Percentiles rank a stretch among this genome's conserved stretches.
Evolutionary conservation across 192 early-diverging fungal species (phyloP).

Genomic region (Geosiphon pyriformis): DNA sequence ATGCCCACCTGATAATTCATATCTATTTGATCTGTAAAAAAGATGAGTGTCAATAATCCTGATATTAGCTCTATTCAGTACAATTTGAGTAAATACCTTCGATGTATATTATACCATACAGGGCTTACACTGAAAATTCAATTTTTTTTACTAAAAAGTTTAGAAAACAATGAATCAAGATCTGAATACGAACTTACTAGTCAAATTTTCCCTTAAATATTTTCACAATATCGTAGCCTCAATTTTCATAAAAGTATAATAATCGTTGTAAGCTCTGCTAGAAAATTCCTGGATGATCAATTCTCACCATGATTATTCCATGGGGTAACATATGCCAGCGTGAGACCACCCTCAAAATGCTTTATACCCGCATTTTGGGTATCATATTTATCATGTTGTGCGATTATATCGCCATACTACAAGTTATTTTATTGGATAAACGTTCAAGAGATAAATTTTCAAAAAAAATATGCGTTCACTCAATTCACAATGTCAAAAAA

Average conservation of each 20-base stretch:
- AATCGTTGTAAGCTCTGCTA: neutral
- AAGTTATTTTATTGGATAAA: neutral
- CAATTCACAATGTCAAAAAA: neutral
- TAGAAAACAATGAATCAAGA: neutral
- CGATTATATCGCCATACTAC: neutral
- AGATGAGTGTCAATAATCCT: neutral
- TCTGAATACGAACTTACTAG: constrained; percentile 25
- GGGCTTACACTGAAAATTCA: constrained; percentile 28
- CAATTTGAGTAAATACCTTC: constrained; percentile 18
- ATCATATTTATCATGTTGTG: constrained; percentile 24
- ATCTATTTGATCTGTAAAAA: constrained; percentile 8
- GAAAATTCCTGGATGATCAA: neutral
- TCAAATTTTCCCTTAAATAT: constrained; percentile 43
- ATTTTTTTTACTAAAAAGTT: neutral
- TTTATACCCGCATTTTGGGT: constrained; percentile 25
- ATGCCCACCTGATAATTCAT: constrained; percentile 30
- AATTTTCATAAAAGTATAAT: neutral
- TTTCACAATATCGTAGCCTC: constrained; percentile 40
- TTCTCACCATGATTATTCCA: constrained; percentile 39
- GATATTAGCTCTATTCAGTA: neutral
- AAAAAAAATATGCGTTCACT: neutral
- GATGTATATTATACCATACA: constrained; percentile 35
- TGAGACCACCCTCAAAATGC: constrained; percentile 24
- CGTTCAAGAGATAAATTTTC: neutral
- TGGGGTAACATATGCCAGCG: constrained; percentile 39